Base-by-base conservation (phyloP, 2,329 filamentous ascomycete genomes). In the Mycosphaerella sp. region DNA sequence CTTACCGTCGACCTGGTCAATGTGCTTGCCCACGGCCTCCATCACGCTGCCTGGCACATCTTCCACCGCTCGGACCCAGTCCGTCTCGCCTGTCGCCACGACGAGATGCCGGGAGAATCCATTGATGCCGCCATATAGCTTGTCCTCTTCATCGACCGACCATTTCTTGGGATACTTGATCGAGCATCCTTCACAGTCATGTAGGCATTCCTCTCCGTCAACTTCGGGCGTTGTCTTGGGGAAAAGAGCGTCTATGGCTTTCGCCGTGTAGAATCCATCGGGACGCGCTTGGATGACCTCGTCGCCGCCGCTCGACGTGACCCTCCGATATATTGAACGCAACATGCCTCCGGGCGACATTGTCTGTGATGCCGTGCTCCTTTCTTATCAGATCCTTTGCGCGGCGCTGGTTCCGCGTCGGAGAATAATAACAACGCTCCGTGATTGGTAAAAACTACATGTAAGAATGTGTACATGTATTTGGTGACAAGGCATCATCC, bases 51-150 rank as follows among this genome's bases (percentile, higher is more conserved):
- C 78, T 60, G 87, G 84, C 75, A 97, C 93, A 65, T 97, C 87
- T 50, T 80, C 82, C 41, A 95, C 87, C 72, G 95, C 86, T 54
- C 87, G 74, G 65, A 91, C 86, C 93, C 93, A 98, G 71, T 98
- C 93, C 21, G 84, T 79, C 79, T 96, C 95, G 55, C 89, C 88
- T n/a, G 93, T 98, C 18, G 89, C 93, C 13, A 97, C 89, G 28
- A 98, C 74, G 55, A 95, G 67, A 71, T 98, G 93, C 16, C 89
- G 93, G 64, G 81, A 84, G 86, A 89, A 97, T 32, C 83, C 88
- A 64, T 89, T 87, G 56, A 96, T 80, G 53, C 86, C 77, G 0
- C 91, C 93, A 66, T 94, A 97, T 43, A 98, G 73, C 62, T 83
- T 75, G 66, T 95, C 89, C 6, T 77, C 73, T 67, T 85, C 79